Base-by-base conservation (phyloP, 2,329 filamentous ascomycete species). In the Colletotrichum sp. region DNA sequence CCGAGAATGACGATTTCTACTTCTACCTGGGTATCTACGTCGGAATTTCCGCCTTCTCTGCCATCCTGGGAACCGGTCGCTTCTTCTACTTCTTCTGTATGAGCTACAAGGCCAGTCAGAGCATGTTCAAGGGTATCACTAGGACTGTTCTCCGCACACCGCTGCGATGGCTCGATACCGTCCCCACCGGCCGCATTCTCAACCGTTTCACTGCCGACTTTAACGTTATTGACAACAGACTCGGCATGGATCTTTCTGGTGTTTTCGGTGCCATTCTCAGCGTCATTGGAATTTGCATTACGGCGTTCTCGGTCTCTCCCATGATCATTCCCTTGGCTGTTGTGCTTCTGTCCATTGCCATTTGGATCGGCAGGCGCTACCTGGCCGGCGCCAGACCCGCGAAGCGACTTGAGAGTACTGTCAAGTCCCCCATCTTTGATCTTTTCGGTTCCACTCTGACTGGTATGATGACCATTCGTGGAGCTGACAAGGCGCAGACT, bases 161-260 rank as follows among this genome's bases (percentile, higher is more conserved):
- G 2, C 87, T 96, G n/a, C 88, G 94, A 77, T 96, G 94, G 93
- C 88, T 96, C 49, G 95, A 96, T 81, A 96, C 94, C 0, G 93
- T 95, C 0, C 95, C 95, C 0, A 87, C 95, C 2, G 95, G 95
- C 3, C 91, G 95, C 62, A 91, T 96, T 49, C 87, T 96, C 24
- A 96, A 96, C 84, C 90, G 95, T 3, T 95, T 96, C 82, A 95
- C 94, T 0, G 88, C 93, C 5, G 95, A 96, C 83, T 96, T 96
- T 83, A 92, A 93, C 79, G 89, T 92, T 55, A 90, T 96, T 65
- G 95, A 96, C 84, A 92, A 90, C 8, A 88, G 91, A 44, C 86
- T 96, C 66, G 90, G 92, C 8, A 90, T 90, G 78, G 91, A 94
- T 67, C 83, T 95, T 77, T 89, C 88, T 7, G 92, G 92, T 79